Evolutionary conservation across 2,329 filamentous ascomycete genomes (phyloP), one percentile per base, ranked within the genome.

Genomic region (Fusarium pilosicola): DNA sequence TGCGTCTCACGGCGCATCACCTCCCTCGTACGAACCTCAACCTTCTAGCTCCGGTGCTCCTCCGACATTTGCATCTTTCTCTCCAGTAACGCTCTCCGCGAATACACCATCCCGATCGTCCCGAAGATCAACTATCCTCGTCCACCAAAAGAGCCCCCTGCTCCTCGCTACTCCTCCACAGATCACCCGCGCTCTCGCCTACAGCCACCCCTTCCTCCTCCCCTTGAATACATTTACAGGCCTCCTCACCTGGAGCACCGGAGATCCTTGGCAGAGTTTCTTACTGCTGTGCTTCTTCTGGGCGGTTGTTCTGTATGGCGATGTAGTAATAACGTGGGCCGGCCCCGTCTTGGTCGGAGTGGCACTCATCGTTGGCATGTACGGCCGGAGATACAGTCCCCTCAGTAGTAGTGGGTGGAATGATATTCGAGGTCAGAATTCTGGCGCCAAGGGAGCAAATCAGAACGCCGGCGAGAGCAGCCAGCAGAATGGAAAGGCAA

Each of bases 201-300:
- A 98, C 81, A 97, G 95, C 73, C 96, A 99, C 80, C 95, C 96
- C 0, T 98, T 98, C 80, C 87, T 99, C 13, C 86, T 97, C 13
- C 95, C 95, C 11, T 86, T 98, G 65, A 98, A 98, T 81, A 93
- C 93, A 79, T 83, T 97, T 22, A 92, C 89, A 6, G 96, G 96
- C 0, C 85, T 99, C 70, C 80, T 99, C 72, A 97, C 94, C 84
- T 99, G 96, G 96, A 97, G 94, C 14, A 95, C 93, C 2, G 93
- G 90, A 44, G 96, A 99, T 80, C 91, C 95, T 0, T 99, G 96
- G 96, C 95, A 98, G 86, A 98, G 95, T 86, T 99, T 98, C 80
- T 86, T 99, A 70, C 82, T 99, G 38, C 88, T 99, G 7, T 91
- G 91, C 24, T 88, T 85, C 38, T 99, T 97, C 80, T 99, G 96